phyloP scores from a whole-genome alignment of 257 asterid genomes.

The Phtheirospermum japonicum region DNA sequence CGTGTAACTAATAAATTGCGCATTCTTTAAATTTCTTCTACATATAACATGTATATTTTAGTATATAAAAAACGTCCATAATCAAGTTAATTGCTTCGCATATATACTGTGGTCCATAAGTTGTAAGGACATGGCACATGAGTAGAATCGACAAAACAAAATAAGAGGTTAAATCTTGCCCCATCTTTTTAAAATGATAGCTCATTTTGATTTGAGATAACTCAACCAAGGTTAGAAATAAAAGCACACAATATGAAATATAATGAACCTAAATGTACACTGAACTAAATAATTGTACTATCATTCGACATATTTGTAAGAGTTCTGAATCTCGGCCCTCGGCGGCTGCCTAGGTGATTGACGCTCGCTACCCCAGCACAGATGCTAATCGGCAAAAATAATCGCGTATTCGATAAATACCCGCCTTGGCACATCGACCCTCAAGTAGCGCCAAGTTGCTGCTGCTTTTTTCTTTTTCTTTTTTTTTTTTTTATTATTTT shows the following conservation, averaged over 20 bases:
- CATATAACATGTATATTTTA: neutral
- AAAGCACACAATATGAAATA: neutral
- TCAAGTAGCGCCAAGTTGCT: too few relatives aligned
- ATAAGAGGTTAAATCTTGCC: slow-evolving; percentile 27
- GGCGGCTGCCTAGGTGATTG: too few relatives aligned
- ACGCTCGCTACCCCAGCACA: too few relatives aligned
- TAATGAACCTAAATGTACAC: too few relatives aligned
- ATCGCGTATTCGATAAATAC: too few relatives aligned
- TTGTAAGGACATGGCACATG: slow-evolving; percentile 25
- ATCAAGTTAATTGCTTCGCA: neutral
- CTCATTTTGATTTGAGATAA: neutral
- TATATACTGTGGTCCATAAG: slow-evolving; percentile 20
- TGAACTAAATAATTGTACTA: too few relatives aligned
- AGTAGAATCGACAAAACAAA: slow-evolving; percentile 20
- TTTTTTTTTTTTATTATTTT: too few relatives aligned
- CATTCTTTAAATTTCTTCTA: neutral
- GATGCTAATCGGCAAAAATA: too few relatives aligned
- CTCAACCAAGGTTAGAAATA: neutral
- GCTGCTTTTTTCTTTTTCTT: too few relatives aligned
- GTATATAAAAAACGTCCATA: neutral
- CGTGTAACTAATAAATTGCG: neutral
- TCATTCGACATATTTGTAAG: too few relatives aligned
- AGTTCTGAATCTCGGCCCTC: too few relatives aligned
- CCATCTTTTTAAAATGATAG: neutral
- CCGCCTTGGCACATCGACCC: too few relatives aligned